phyloP scores from a whole-genome alignment of 1,139 yeast species.

The Geotrichum carabidarum region DNA sequence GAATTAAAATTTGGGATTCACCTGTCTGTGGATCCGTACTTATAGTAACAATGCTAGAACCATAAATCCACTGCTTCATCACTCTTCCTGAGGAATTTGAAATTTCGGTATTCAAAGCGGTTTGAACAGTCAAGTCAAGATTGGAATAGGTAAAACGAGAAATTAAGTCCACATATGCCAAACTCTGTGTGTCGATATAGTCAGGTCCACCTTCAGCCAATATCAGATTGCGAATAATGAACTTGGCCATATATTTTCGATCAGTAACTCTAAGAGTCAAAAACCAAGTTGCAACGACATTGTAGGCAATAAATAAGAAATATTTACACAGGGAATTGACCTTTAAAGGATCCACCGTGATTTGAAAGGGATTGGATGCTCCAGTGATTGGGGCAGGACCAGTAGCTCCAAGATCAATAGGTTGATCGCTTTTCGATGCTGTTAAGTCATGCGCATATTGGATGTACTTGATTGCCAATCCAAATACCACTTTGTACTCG shows the following conservation, averaged over 20 bases:
- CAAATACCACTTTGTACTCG: constrained; percentile 75
- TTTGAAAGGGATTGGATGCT: constrained; percentile 7
- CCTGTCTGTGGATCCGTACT: constrained; percentile 54
- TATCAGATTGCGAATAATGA: constrained; percentile 55
- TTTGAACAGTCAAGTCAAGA: constrained; percentile 48
- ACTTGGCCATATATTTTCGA: constrained; percentile 56
- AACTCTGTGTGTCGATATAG: constrained; percentile 48
- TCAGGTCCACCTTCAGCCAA: constrained; percentile 42
- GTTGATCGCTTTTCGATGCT: too few species aligned
- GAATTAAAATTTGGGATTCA: constrained; percentile 47
- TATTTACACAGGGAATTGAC: constrained; percentile 48
- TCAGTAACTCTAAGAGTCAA: constrained; percentile 57
- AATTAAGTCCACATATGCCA: constrained; percentile 65
- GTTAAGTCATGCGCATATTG: not conserved
- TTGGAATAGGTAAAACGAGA: constrained; percentile 64
- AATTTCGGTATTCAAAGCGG: constrained; percentile 20
- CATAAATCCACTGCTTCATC: constrained; percentile 56
- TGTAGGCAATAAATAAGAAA: constrained; percentile 58
- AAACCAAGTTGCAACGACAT: constrained; percentile 69
- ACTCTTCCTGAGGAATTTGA: constrained; percentile 20
- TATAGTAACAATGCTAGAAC: constrained; percentile 54
- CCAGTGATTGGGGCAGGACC: constrained; percentile 9
- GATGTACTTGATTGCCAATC: constrained; percentile 65
- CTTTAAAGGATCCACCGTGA: not conserved
- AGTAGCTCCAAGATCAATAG: constrained; percentile 46